Conservation (phyloP, 192 early-diverging fungal species). For the Coemansia sp. region DNA sequence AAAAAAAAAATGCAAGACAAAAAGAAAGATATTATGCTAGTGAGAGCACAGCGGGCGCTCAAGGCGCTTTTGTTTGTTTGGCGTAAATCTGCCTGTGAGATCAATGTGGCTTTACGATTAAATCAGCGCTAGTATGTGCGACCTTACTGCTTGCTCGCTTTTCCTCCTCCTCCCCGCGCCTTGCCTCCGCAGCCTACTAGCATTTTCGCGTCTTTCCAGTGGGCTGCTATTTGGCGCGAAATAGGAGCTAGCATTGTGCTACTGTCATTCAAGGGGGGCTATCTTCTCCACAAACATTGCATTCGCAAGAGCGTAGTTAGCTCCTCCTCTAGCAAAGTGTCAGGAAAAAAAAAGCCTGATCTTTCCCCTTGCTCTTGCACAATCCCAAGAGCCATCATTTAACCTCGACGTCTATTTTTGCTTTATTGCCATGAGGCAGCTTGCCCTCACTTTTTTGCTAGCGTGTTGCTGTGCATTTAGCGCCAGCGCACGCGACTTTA, state of each 20-base stretch:
- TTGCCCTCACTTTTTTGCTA: constrained; percentile 16
- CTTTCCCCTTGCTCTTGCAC: too few relatives aligned
- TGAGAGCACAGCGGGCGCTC: too few relatives aligned
- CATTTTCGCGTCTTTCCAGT: constrained; percentile 11
- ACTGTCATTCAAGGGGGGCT: neutral
- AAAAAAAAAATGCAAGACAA: constrained; percentile 5
- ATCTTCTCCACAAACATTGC: neutral
- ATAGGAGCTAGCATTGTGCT: neutral
- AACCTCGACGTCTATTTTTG: too few relatives aligned
- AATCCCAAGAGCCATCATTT: too few relatives aligned
- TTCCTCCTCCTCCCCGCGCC: neutral
- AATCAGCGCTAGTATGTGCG: neutral
- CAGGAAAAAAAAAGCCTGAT: too few relatives aligned
- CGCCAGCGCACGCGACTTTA: constrained; percentile 43
- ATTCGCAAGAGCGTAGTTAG: neutral
- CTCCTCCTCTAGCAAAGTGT: neutral
- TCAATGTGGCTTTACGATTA: neutral
- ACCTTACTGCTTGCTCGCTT: neutral
- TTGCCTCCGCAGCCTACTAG: neutral
- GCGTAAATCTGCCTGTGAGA: too few relatives aligned
- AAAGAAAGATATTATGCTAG: constrained; percentile 1
- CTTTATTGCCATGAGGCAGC: constrained; percentile 16
- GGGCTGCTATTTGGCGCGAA: neutral
- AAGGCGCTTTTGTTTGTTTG: too few relatives aligned
- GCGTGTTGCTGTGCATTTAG: constrained; percentile 7